Percentiles rank a stretch among this genome's conserved stretches.
Conservation (phyloP, 2,329 filamentous ascomycete genomes). For the Trichoderma endophyticum region DNA sequence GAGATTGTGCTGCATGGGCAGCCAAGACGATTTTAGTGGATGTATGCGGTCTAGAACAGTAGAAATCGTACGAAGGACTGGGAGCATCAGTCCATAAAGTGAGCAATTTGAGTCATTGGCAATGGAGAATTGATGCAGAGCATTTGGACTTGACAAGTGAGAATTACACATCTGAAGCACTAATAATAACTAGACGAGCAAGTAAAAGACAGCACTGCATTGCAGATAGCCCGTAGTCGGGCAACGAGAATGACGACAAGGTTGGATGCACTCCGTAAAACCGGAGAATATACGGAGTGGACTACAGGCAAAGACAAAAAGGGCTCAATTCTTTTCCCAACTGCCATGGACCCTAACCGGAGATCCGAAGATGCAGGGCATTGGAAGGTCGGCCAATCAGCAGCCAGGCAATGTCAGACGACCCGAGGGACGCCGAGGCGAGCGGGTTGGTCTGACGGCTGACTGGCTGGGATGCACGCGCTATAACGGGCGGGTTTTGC, state of each 20-base stretch:
- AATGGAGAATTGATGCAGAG: background rate
- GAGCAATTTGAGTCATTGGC: background rate
- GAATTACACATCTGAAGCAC: background rate
- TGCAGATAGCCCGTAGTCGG: background rate
- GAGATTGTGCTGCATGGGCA: background rate
- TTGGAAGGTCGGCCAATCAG: conserved; percentile 18
- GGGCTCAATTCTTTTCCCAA: background rate
- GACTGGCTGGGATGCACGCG: background rate
- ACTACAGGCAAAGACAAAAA: background rate
- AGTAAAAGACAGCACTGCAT: too few relatives aligned
- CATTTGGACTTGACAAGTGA: background rate
- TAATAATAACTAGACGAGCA: too few relatives aligned
- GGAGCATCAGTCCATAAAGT: background rate
- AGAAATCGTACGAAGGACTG: background rate
- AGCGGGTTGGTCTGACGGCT: background rate
- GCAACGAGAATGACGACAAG: background rate
- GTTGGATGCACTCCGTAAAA: background rate
- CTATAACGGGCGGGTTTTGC: background rate
- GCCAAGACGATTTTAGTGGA: background rate
- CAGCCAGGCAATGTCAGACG: conserved; percentile 18
- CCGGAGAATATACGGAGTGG: background rate
- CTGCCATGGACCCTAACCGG: background rate
- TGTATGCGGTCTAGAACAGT: background rate
- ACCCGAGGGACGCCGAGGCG: background rate
- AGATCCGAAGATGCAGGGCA: conserved; percentile 4